Evolutionary conservation across 106 monocot species (phyloP), one percentile per base, ranked within the genome.

Genomic region (Vanilla planifolia): DNA sequence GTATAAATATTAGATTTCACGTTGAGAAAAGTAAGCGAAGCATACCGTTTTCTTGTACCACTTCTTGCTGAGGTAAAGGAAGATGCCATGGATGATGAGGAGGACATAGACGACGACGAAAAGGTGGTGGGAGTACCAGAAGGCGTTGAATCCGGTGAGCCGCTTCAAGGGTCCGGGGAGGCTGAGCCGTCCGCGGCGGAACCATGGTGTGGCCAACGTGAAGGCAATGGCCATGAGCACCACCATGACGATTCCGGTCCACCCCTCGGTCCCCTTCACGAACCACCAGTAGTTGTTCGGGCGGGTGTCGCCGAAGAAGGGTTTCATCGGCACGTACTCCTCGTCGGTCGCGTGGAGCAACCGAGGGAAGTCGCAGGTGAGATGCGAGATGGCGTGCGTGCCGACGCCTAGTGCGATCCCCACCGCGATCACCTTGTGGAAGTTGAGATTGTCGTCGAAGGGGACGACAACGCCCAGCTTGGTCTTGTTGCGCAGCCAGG

Each of bases 221-320:
- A 85, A 94, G 5, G 93, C 83, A 23, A 89, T 41, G 6, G 78
- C 36, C 93, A 94, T 94, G 1, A 94, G 71, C 17, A 89, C 85
- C 28, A 94, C 82, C 77, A 94, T 94, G 27, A 82, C 67, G 30
- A 93, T 48, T n/a, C 93, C 93, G 0, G 89, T 89, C 89, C 89
- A 89, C n/a, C 93, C 93, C 39, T 85, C 93, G 3, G 81, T 89
- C 9, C 93, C 93, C 61, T 85, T 89, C 33, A 93, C 85, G 62
- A 93, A 93, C 93, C 93, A 93, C 93, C 88, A 89, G 71, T 85
- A 93, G 65, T 89, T 70, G 32, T 73, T n/a, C n/a, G 93, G 94
- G 61, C 86, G 19, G 42, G 43, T 32, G 28, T 73, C 64, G 0
- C 94, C 94, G 62, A 95, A 89, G 51, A 60, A 83, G 6, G 30